These are phyloP conservation scores for Saturnispora saitoi DNA, from an alignment of 805 yeast species.

Conservation along the genomic window DNA sequence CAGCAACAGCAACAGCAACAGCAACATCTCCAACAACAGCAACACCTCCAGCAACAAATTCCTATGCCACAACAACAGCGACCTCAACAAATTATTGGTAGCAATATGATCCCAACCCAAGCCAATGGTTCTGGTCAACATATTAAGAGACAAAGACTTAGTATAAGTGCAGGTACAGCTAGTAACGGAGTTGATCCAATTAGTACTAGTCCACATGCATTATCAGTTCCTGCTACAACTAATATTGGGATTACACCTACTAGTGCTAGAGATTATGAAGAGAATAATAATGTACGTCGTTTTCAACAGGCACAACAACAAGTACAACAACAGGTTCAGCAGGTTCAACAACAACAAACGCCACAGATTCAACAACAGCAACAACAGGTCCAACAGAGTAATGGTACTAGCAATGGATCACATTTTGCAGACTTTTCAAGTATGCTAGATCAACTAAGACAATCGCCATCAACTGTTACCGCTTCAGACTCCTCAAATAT, in stretches of 20 bases:
- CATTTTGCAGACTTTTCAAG: slow-evolving; percentile 16
- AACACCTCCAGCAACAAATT: slow-evolving; percentile 11
- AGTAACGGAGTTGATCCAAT: slow-evolving; percentile 15
- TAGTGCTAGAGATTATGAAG: slow-evolving; percentile 64
- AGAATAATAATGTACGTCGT: slow-evolving; percentile 38
- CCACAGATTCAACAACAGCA: not conserved
- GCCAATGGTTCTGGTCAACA: slow-evolving; percentile 11
- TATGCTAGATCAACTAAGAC: slow-evolving; percentile 15
- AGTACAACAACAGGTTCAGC: not conserved
- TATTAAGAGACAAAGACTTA: slow-evolving; percentile 14
- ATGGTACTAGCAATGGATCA: slow-evolving; percentile 7
- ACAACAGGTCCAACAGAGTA: not conserved
- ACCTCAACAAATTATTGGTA: slow-evolving; percentile 13
- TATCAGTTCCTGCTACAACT: slow-evolving; percentile 15
- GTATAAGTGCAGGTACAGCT: slow-evolving; percentile 14
- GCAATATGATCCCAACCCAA: slow-evolving; percentile 15
- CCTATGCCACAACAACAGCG: slow-evolving; percentile 11
- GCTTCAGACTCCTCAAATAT: slow-evolving; percentile 8
- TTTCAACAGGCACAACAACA: slow-evolving; percentile 14
- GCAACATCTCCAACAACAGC: slow-evolving; percentile 11
- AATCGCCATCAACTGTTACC: slow-evolving; percentile 14
- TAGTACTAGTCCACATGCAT: slow-evolving; percentile 13
- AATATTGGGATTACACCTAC: slow-evolving; percentile 3
- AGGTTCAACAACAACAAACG: not conserved
- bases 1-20: slow-evolving; percentile 3